Conservation (phyloP, 225 moss, liverwort and hornwort species). For the Anthoceros angustus region DNA sequence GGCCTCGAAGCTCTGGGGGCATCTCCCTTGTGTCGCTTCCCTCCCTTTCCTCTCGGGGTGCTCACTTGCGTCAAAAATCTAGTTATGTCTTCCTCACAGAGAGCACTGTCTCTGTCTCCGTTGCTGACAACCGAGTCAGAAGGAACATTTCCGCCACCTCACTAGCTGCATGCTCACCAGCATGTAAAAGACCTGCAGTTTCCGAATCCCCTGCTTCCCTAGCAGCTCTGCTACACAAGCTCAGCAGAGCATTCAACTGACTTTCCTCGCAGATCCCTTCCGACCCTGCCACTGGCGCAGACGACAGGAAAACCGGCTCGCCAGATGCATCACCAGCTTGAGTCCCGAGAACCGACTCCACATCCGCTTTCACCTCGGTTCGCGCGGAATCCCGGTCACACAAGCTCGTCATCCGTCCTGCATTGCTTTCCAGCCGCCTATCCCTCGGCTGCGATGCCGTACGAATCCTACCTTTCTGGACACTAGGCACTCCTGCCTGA, state of each 20-base stretch:
- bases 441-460: background rate
- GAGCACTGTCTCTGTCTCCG: background rate
- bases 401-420: constrained; percentile 1
- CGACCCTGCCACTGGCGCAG: background rate
- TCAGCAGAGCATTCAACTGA: constrained; percentile 2
- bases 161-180: no score
- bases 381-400: background rate
- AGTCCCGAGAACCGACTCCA: constrained; percentile 25
- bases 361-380: constrained; percentile 16
- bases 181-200: background rate
- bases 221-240: background rate
- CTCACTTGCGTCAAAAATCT: background rate
- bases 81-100: background rate
- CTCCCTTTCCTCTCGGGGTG: background rate
- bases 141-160: background rate
- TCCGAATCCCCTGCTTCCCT: background rate
- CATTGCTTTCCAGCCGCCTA: constrained; percentile 9
- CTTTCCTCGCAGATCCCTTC: no score
- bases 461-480: no score
- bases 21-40: background rate
- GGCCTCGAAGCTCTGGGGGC: background rate
- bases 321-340: constrained; percentile 18
- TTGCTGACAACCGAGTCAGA: background rate
- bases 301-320: constrained; percentile 11
- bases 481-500: no score